phyloP scores from a whole-genome alignment of 169 alveolate genomes.

The Plasmodium relictum region DNA sequence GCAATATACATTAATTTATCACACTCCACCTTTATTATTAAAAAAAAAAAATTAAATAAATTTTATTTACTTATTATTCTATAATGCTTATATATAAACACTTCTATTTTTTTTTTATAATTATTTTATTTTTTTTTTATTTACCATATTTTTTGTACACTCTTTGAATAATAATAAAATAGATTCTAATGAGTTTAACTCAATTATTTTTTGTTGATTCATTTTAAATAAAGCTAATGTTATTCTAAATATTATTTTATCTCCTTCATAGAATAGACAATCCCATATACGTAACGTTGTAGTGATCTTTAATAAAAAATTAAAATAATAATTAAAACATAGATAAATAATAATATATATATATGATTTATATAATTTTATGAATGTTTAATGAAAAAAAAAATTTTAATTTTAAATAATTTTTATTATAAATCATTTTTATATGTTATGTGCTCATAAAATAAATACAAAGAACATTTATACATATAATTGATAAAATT shows the following conservation, averaged over 20 bases:
- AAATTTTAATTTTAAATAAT: too few species aligned
- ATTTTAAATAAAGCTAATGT: slow-evolving; percentile 86
- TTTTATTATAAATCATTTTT: too few species aligned
- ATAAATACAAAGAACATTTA: background rate
- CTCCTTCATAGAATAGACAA: slow-evolving; percentile 88
- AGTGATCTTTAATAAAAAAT: slow-evolving; percentile 76
- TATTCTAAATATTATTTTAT: slow-evolving; percentile 88
- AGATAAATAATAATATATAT: background rate
- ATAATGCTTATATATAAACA: background rate
- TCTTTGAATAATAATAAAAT: slow-evolving; percentile 80
- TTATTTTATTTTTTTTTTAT: slow-evolving; percentile 5
- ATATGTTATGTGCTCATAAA: too few species aligned
- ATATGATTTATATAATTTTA: too few species aligned
- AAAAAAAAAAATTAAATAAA: background rate
- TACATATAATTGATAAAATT: background rate
- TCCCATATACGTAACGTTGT: slow-evolving; percentile 91
- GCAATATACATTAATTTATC: slow-evolving; percentile 84
- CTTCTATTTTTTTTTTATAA: background rate
- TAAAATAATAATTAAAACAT: slow-evolving; percentile 1
- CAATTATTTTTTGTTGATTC: slow-evolving; percentile 80
- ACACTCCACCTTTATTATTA: slow-evolving; percentile 78
- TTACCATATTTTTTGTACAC: slow-evolving; percentile 79
- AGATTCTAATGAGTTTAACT: slow-evolving; percentile 77
- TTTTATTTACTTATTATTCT: too few species aligned
- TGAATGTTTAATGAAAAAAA: too few species aligned